These are phyloP conservation scores for Leptographium galeiforme DNA, from an alignment of 2,329 filamentous ascomycete species.

Conservation along the genomic window DNA sequence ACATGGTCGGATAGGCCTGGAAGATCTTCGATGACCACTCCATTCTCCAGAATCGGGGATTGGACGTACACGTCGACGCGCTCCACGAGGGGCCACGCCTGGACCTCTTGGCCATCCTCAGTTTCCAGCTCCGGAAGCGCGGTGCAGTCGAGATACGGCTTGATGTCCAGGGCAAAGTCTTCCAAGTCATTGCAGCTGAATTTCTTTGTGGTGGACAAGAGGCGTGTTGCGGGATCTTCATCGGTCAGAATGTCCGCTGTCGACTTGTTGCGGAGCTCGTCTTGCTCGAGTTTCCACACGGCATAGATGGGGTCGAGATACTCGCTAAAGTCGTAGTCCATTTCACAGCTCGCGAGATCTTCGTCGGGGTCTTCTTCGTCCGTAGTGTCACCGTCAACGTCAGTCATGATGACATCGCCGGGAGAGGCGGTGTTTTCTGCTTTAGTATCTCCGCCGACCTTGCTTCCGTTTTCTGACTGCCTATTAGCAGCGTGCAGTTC, in stretches of 20 bases:
- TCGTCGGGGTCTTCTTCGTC: background rate
- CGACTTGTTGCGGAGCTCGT: background rate
- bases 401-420: too few relatives aligned
- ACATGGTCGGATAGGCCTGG: slow-evolving; percentile 34
- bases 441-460: background rate
- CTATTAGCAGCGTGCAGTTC: slow-evolving; percentile 3
- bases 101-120: background rate
- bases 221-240: background rate
- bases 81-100: slow-evolving; percentile 23
- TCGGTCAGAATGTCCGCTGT: background rate
- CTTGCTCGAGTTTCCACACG: background rate
- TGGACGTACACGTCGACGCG: slow-evolving; percentile 28
- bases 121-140: background rate
- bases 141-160: slow-evolving; percentile 6
- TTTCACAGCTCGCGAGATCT: background rate
- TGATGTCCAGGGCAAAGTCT: background rate
- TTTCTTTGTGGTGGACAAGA: background rate
- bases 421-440: background rate
- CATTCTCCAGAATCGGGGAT: slow-evolving; percentile 29
- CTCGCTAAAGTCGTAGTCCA: background rate
- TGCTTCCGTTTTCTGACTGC: too few relatives aligned
- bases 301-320: background rate
- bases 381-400: too few relatives aligned
- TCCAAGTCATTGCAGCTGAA: background rate
- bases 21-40: slow-evolving; percentile 37